Evolutionary conservation across 1,139 yeast species (phyloP), one percentile per base, ranked within the genome.

Genomic region (Citeromyces hawaiiensis): DNA sequence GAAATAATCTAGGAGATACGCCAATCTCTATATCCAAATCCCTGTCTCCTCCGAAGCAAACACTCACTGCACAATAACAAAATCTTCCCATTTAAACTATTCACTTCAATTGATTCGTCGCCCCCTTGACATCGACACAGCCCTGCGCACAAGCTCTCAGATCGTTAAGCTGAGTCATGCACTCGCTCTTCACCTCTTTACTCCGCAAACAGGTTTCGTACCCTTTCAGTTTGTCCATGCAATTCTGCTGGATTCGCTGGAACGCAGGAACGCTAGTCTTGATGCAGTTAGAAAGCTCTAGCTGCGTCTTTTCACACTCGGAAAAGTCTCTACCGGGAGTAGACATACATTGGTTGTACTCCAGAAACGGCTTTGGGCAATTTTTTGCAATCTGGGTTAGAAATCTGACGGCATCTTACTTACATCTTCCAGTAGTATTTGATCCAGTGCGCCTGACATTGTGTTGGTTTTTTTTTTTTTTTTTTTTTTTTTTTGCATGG

Each of bases 291-390:
- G 80, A 68, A 43, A 80, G 62, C 17, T 59, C 59, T 31, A 56
- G 53, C 54, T 78, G 87, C 47, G 73, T 70, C 35, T 54, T 50
- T 1, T 58, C 54, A 49, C 88, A 80, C 40, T 61, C 56, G 17
- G 30, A 40, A 36, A 41, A 64, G 51, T 30, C 71, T 62, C 45
- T 68, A 64, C 17, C 59, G 63, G 41, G 76, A 61, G 45, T 45
- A 36, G 48, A 50, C 62, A 80, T 67, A 48, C 88, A 80, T 47
- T 70, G 72, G 55, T 80, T 85, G 56, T 76, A 78, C 18, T 67
- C 68, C 40, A 80, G 57, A 48, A 80, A 78, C 50, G 71, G 70
- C 45, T 69, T 73, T 1, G 87, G 86, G 53, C 88, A 80, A 48
- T 64, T 60, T 40, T 72, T 64, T 13, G 86, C 83, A 38, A 80